These are phyloP conservation scores for Telopea speciosissima DNA, from an alignment of 177 flowering plant genomes.

Conservation along the genomic window DNA sequence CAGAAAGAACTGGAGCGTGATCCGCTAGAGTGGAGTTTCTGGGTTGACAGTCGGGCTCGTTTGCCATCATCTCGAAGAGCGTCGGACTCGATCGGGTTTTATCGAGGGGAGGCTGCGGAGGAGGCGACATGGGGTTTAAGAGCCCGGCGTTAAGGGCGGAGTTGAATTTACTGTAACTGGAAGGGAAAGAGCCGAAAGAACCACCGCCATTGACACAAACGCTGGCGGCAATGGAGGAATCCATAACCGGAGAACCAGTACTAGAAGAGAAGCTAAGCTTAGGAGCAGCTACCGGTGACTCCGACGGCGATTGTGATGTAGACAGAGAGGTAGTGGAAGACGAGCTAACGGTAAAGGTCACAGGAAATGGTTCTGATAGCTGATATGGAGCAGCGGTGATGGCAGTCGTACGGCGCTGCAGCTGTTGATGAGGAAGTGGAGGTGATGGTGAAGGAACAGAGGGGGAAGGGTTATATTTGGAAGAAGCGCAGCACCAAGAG, in stretches of 20 bases:
- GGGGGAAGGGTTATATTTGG: conserved; percentile 16
- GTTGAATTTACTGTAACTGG: conserved; percentile 71
- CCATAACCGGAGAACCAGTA: conserved; percentile 44
- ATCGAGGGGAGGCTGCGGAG: conserved; percentile 53
- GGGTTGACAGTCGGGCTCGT: conserved; percentile 55
- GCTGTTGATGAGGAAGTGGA: not conserved
- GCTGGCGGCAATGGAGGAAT: conserved; percentile 22
- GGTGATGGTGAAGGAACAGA: conserved; percentile 19
- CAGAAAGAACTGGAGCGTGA: conserved; percentile 2
- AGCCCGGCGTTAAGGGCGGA: conserved; percentile 87
- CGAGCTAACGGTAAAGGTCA: not conserved
- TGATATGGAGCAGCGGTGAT: conserved; percentile 1
- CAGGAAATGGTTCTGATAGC: conserved; percentile 7
- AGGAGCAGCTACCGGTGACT: conserved; percentile 17
- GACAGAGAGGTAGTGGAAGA: conserved; percentile 3
- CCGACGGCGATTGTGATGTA: conserved; percentile 8
- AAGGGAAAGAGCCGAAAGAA: conserved; percentile 29
- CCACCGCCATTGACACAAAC: conserved; percentile 10
- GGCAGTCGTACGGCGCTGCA: not conserved
- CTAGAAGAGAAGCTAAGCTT: conserved; percentile 43
- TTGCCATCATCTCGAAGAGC: conserved; percentile 90
- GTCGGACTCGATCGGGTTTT: conserved; percentile 30
- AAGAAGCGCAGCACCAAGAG: conserved; percentile 51
- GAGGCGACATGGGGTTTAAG: conserved; percentile 62
- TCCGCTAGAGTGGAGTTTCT: conserved; percentile 22